Evolutionary conservation across 2,329 filamentous ascomycete genomes (phyloP), one percentile per base, ranked within the genome.

Genomic region (Fusarium sp.): DNA sequence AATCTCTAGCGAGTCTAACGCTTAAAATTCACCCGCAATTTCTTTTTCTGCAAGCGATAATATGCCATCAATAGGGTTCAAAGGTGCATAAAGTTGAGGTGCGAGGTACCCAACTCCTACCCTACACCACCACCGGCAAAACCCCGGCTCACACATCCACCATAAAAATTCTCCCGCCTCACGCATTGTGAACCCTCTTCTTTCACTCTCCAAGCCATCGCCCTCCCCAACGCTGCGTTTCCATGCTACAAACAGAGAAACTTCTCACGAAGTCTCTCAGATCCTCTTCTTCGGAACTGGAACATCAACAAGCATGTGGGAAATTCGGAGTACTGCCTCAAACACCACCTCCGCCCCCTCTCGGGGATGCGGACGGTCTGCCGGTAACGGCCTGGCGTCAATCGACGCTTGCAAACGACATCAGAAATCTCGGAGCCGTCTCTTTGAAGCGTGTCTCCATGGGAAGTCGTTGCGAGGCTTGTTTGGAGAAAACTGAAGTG

Each of bases 271-370:
- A 60, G 67, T 66, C 64, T 80, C 74, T 79, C 73, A 61, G 24
- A 56, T 9, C 58, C 65, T 76, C 86, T 48, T 27, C 35, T 29
- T 45, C 61, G 65, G 56, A n/a, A 37, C 16, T 62, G 59, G 31
- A 24, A 5, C 35, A 1, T 3, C 37, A 56, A 8, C 60, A 74
- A 22, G 94, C 94, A 95, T 95, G 95, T 95, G 94, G 95, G 94
- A 97, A 97, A 97, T 96, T 97, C 94, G 94, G 94, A 97, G 94
- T 93, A 97, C 48, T 92, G 95, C 93, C 95, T 94, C 95, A 82
- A 76, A 65, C 71, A 80, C 83, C 81, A 75, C 79, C 82, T 37
- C 67, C 61, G 54, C 63, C 45, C 56, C 54, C 9, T 59, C 29
- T 31, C 13, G 45, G 50, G 43, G 50, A 65, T 14, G 57, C 31